Base-by-base conservation (phyloP, 202 grass and related monocot species). In the Zoysia matrella region DNA sequence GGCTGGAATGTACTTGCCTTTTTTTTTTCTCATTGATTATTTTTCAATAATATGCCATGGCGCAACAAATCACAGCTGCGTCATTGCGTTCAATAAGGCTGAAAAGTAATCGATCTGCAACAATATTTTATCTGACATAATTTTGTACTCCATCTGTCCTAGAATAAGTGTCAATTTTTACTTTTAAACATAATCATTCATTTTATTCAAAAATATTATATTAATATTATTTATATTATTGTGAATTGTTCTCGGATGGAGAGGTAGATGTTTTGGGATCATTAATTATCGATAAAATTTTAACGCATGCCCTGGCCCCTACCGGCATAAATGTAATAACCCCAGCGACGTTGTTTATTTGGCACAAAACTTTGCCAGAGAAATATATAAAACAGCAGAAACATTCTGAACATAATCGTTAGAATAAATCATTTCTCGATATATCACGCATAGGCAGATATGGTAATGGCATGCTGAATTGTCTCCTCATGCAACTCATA, bases 401-500 rank as follows among this genome's bases (percentile, higher is more conserved):
- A 15, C 63, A 66, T 66, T 43, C 5, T 13, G 5, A 30, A 30
- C 22, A 45, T 14, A 45, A 66, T 66, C 11, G 3, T 5, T 13
- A 65, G 11, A 1, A 13, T 42, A 43, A 45, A 5, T 2, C 7
- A 14, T 9, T 48, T 16, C 15, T 8, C 14, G 7, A 3, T 48
- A 69, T 47, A 15, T 4, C 44, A 48, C 0, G 7, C 2, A 47
- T 14, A 72, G 0, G 51, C 41, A 79, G 45, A 57, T 18, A 30
- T 30, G 15, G 18, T 70, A 58, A 43, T 46, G 46, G 40, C 66
- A 40, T 47, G 18, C 18, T 7, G 0, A 3, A 60, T 39, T 18
- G 36, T 80, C 65, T 67, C 4, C 75, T 30, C n/a, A 39, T 39
- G 52, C 65, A 80, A 49, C 18, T 49, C 4, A 7, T 40, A 80